Evolutionary conservation across 225 moss, liverwort and hornwort species (phyloP).

Genomic region (Lunularia cruciata): DNA sequence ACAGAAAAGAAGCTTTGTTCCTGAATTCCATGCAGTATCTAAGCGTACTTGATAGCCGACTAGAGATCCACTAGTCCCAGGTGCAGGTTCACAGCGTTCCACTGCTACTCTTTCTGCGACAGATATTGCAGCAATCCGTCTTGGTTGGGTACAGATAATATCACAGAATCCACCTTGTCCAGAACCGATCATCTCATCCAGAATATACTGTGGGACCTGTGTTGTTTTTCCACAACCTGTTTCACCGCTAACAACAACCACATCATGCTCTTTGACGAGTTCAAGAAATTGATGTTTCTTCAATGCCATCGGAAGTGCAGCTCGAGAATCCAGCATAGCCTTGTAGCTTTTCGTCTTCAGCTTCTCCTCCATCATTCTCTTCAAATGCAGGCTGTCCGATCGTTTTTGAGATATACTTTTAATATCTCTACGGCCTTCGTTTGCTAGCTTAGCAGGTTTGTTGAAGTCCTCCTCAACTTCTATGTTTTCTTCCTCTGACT

Average conservation of each 20-base stretch:
- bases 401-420: conserved; percentile 53
- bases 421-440: conserved; percentile 40
- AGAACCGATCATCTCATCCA: conserved; percentile 90
- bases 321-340: conserved; percentile 70
- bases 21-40: conserved; percentile 92
- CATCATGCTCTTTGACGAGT: conserved; percentile 71
- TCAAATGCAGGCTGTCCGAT: conserved; percentile 63
- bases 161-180: conserved; percentile 89
- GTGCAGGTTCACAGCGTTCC: conserved; percentile 89
- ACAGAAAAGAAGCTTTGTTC: conserved; percentile 91
- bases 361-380: conserved; percentile 58
- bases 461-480: conserved; percentile 25
- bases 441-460: conserved; percentile 32
- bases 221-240: conserved; percentile 99
- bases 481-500: conserved; percentile 30
- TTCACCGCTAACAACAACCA: conserved; percentile 93
- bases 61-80: conserved; percentile 83
- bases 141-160: conserved; percentile 97
- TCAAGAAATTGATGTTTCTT: conserved; percentile 68
- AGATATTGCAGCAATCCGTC: conserved; percentile 98
- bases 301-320: conserved; percentile 76
- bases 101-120: conserved; percentile 97
- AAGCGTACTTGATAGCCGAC: conserved; percentile 99
- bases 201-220: conserved; percentile 94
- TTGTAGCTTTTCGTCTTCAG: conserved; percentile 53